Evolutionary conservation across 495 filamentous ascomycete species (phyloP), one percentile per base, ranked within the genome.

Genomic region (Podospora bellae-mahoneyi): DNA sequence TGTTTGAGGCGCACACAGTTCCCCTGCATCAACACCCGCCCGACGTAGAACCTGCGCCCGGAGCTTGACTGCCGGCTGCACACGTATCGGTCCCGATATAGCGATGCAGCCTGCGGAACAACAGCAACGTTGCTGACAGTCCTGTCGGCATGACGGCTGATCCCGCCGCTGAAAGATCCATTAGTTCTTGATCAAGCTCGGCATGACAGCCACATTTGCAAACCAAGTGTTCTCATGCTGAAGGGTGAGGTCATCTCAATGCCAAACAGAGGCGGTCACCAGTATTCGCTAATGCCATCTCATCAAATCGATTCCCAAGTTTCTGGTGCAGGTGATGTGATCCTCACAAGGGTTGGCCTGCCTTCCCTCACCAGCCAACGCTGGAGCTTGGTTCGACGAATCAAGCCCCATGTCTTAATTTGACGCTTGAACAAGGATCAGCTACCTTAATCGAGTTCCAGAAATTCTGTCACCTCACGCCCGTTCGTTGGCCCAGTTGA

Each of bases 111-210:
- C 5, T 18, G 54, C 20, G 18, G 54, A 57, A 18, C 54, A 18
- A 23, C 30, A 32, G n/a, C 55, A 39, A 20, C 30, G 3, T 44
- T 48, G n/a, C 61, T 20, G 27, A 15, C 34, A n/a, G 15, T 48
- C 3, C 7, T 32, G 9, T 32, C 30, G 32, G 61, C 26, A 20
- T 61, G 59, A 61, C 59, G 61, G 61, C 16, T 32, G 16, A 6
- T 63, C 59, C 59, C 59, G 59, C 59, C 61, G 27, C 61, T 63
- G n/a, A 32, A 62, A 27, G 60, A 9, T 62, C 60, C 26, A 27
- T 30, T 34, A 34, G 60, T 27, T 27, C 30, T 32, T 32, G 30
- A 32, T 32, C 30, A 32, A 32, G 30, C 30, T 32, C 30, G 30
- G 30, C 30, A 32, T 32, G 30, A 32, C 30, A 32, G 30, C 30